Evolutionary conservation across 352 stramenopile genomes (phyloP).

Genomic region (Phytopythium vexans): DNA sequence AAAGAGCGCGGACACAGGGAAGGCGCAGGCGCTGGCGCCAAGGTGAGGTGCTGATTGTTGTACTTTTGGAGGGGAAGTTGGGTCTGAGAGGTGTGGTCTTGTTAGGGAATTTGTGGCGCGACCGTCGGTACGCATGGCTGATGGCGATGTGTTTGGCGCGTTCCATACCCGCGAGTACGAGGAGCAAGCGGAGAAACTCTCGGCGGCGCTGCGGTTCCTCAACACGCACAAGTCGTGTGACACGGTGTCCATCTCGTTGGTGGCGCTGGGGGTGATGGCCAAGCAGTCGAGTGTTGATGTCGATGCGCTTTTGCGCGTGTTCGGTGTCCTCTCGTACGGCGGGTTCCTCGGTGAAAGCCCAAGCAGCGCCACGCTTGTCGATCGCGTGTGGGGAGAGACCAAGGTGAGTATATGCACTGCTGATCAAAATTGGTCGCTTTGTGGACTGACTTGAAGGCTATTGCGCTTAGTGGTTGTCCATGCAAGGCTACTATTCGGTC

Average conservation of each 20-base stretch:
- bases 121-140: constrained; percentile 34
- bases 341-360: constrained; percentile 47
- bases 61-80: not conserved
- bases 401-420: constrained; percentile 17
- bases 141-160: constrained; percentile 47
- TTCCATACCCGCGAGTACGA: constrained; percentile 55
- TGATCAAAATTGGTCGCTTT: constrained; percentile 7
- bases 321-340: constrained; percentile 53
- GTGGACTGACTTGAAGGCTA: not conserved
- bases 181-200: constrained; percentile 28
- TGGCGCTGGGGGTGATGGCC: constrained; percentile 21
- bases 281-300: not conserved
- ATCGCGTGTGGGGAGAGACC: constrained; percentile 42
- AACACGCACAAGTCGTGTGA: constrained; percentile 75
- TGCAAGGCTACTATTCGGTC: constrained; percentile 60
- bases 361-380: constrained; percentile 25
- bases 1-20: not conserved
- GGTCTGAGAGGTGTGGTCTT: constrained; percentile 3
- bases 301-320: constrained; percentile 30
- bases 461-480: constrained; percentile 49
- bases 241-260: constrained; percentile 48
- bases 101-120: constrained; percentile 57
- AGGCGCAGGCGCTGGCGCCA: constrained; percentile 7
- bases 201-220: constrained; percentile 38
- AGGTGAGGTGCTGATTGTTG: constrained; percentile 14